These are phyloP conservation scores for Serendipita vermifera DNA, from an alignment of 768 basidiomycete species.

Conservation along the genomic window DNA sequence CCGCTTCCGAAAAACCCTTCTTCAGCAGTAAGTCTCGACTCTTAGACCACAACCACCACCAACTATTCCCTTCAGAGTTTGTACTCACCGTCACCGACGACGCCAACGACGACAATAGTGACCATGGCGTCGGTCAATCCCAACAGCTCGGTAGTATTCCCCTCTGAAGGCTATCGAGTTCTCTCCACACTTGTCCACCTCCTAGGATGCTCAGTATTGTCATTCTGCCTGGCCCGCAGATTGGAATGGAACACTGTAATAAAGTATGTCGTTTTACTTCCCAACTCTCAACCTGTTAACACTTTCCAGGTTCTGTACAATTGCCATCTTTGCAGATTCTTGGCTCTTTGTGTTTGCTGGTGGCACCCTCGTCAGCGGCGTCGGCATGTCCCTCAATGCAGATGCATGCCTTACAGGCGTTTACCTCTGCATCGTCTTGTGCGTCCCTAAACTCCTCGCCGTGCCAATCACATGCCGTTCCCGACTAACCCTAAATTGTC, in stretches of 20 bases:
- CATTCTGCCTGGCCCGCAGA: neutral
- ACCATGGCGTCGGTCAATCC: neutral
- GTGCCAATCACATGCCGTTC: neutral
- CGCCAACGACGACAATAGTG: neutral
- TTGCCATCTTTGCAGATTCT: slow-evolving; percentile 6
- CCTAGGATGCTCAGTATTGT: neutral
- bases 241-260: neutral
- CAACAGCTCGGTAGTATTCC: neutral
- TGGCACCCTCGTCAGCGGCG: slow-evolving; percentile 12
- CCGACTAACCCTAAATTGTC: neutral
- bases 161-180: neutral
- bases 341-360: slow-evolving; percentile 1
- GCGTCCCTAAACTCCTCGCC: neutral
- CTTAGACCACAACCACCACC: no score
- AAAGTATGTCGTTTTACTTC: neutral
- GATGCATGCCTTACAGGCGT: slow-evolving; percentile 11
- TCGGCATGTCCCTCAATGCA: slow-evolving; percentile 10
- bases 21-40: no score
- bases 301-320: neutral
- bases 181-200: neutral
- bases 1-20: no score
- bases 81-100: neutral
- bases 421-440: slow-evolving; percentile 14
- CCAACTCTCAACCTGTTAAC: neutral
- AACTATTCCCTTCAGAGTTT: no score